Base-by-base conservation (phyloP, 1,139 yeast genomes). In the Scheffersomyces segobiensis region DNA sequence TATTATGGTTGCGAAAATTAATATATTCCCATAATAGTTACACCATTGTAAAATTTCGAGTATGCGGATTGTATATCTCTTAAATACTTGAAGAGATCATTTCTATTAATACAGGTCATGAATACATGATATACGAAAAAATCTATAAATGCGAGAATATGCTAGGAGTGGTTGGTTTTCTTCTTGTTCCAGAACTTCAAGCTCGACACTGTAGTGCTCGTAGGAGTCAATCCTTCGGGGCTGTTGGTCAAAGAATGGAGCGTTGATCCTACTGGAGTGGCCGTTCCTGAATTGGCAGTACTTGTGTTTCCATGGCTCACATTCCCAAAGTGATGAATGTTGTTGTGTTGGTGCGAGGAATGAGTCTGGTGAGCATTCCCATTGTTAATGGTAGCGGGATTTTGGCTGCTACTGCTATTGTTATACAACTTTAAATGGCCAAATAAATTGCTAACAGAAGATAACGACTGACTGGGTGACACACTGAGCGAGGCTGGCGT, bases 371-470 rank as follows among this genome's bases (percentile, higher is more conserved):
- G 50, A 4, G 50, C 6, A 26, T 48, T 48, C n/a, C 19, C 18
- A 48, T 46, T 49, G 26, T 20, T 26, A 12, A 14, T 24, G 20
- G 39, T 51, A 47, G 52, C 47, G 52, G 42, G 17, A 32, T 7
- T 19, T 49, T 39, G 48, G 50, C 50, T 49, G 46, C 39, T 24
- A n/a, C 21, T 22, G 19, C 47, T 53, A 49, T 53, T 49, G 52
- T 56, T 58, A 54, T 62, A 58, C 21, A 63, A 42, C 59, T 71
- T 73, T 54, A 74, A 65, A 55, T 74, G 77, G 19, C 75, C 75
- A 56, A 74, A 65, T 42, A 75, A 58, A 59, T 69, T 73, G 18
- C 74, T 63, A 18, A 73, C 59, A 7, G 70, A 61, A 14, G 74
- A 62, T 2, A 74, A 66, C n/a, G 63, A 59, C 42, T 46, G 50